Evolutionary conservation across 2,329 filamentous ascomycete species (phyloP).

Genomic region (Cladosporium sp.): DNA sequence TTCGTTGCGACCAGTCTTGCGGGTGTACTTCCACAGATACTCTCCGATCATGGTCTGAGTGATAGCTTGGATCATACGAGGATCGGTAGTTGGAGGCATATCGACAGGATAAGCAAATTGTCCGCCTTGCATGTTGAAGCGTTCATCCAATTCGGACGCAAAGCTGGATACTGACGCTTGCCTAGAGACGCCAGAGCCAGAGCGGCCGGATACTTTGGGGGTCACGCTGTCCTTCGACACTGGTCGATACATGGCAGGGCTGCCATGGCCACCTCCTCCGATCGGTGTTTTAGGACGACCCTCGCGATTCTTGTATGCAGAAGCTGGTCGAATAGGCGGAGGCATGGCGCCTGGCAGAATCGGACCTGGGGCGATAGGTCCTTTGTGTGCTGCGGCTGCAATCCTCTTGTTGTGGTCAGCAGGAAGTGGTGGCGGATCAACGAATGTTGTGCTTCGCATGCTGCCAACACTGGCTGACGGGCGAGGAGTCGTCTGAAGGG

Average conservation of each 20-base stretch:
- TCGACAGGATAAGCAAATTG: constrained; percentile 54
- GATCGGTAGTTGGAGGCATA: constrained; percentile 70
- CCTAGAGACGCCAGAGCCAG: constrained; percentile 40
- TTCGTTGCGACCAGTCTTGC: constrained; percentile 83
- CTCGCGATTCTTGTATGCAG: constrained; percentile 53
- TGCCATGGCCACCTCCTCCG: constrained; percentile 20
- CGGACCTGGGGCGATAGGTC: constrained; percentile 34
- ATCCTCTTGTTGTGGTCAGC: constrained; percentile 79
- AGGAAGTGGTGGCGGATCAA: constrained; percentile 62
- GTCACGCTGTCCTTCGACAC: constrained; percentile 50
- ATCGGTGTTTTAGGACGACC: constrained; percentile 26
- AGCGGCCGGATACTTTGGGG: constrained; percentile 46
- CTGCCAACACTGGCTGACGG: constrained; percentile 74
- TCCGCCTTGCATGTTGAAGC: constrained; percentile 69
- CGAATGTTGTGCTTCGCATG: constrained; percentile 42
- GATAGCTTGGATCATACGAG: constrained; percentile 97
- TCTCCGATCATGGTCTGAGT: constrained; percentile 99
- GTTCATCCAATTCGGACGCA: constrained; percentile 83
- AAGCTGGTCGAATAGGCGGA: constrained; percentile 78
- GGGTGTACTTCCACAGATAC: constrained; percentile 98
- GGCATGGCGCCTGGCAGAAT: constrained; percentile 61
- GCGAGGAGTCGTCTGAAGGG: constrained; percentile 19
- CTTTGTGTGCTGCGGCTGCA: constrained; percentile 66
- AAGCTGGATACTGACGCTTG: constrained; percentile 93
- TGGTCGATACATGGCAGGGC: constrained; percentile 17